These are phyloP conservation scores for Crataegus laevigata DNA, from an alignment of 306 rosid genomes.

Conservation along the genomic window DNA sequence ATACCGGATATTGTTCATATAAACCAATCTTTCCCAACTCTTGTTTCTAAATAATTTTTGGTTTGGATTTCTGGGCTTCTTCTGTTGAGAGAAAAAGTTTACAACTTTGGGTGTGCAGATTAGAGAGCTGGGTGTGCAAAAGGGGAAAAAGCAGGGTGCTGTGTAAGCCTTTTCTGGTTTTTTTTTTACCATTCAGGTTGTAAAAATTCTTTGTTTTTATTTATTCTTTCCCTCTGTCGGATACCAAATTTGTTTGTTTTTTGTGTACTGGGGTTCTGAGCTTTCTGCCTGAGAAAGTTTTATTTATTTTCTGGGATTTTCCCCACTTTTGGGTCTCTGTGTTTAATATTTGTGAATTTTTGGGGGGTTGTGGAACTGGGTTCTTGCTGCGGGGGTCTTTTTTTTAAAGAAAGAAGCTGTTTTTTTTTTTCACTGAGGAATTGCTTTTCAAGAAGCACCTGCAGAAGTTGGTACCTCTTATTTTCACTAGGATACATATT, in stretches of 20 bases:
- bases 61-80: slow-evolving; percentile 15
- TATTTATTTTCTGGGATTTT: background rate
- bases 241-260: background rate
- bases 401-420: background rate
- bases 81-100: background rate
- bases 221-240: background rate
- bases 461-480: background rate
- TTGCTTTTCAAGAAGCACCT: background rate
- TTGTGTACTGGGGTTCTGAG: slow-evolving; percentile 19
- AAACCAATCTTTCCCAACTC: slow-evolving; percentile 19
- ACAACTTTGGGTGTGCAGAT: background rate
- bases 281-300: background rate
- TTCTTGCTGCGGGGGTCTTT: background rate
- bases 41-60: slow-evolving; percentile 10
- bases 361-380: slow-evolving; percentile 11
- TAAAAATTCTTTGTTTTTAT: background rate
- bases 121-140: background rate
- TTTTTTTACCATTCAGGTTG: background rate
- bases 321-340: slow-evolving; percentile 9
- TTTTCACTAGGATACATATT: background rate
- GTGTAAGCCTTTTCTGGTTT: slow-evolving; percentile 1
- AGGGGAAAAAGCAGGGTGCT: slow-evolving; percentile 9
- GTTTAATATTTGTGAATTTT: slow-evolving; percentile 21
- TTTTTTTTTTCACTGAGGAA: background rate
- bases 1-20: slow-evolving; percentile 11